A percentile compares a stretch with the other conserved stretches of the same genome.
Conservation (phyloP, 2,329 filamentous ascomycete species). For the Alternaria arborescens region DNA sequence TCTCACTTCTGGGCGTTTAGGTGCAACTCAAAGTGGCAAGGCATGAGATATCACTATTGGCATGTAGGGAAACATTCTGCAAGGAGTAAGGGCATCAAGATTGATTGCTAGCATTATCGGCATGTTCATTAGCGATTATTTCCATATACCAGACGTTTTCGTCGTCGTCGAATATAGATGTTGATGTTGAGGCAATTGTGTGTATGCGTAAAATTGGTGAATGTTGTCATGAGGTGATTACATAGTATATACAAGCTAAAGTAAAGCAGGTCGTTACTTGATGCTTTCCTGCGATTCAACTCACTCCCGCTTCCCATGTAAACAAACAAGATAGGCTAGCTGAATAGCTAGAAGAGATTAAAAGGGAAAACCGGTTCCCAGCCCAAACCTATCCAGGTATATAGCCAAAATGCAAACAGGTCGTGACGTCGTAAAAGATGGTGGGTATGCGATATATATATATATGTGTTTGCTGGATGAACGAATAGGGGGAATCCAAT, state of each 20-base stretch:
- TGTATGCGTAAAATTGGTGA: neutral
- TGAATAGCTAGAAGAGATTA: neutral
- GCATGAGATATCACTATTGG: neutral
- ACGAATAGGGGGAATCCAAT: neutral
- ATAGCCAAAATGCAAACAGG: constrained; percentile 8
- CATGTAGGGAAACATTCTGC: constrained; percentile 2
- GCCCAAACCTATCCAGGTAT: constrained; percentile 4
- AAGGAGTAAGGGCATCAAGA: neutral
- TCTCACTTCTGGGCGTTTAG: neutral
- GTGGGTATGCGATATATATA: constrained; percentile 3
- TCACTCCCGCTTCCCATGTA: neutral
- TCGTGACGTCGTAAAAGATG: constrained; percentile 7
- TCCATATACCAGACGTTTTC: neutral
- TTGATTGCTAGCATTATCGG: neutral
- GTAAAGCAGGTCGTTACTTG: neutral
- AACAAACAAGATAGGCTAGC: neutral
- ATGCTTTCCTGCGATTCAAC: neutral
- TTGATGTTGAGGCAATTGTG: neutral
- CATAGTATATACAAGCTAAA: neutral
- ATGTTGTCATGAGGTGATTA: neutral
- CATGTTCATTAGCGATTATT: neutral
- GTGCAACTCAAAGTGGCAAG: neutral
- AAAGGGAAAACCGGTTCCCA: neutral
- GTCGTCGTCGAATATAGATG: neutral
- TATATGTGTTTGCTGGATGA: neutral